These are phyloP conservation scores for Ceratocystis eucalypticola DNA, from an alignment of 2,329 filamentous ascomycete genomes.

Conservation along the genomic window DNA sequence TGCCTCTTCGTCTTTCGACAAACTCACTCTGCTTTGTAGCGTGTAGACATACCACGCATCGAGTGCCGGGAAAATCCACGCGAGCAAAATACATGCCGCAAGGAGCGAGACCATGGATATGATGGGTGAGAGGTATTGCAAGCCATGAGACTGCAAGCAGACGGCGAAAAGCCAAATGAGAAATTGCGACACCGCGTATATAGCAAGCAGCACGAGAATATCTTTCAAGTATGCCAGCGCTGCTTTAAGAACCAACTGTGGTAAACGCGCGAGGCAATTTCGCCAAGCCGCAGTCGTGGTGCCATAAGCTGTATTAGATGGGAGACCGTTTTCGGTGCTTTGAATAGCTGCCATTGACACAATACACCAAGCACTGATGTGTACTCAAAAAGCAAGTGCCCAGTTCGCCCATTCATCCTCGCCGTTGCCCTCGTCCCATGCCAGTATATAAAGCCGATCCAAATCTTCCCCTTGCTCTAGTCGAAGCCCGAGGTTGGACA, in stretches of 20 bases:
- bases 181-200: slow-evolving; percentile 33
- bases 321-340: too few species aligned
- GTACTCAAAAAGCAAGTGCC: too few species aligned
- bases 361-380: too few species aligned
- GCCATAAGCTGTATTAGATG: not conserved
- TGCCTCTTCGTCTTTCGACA: too few species aligned
- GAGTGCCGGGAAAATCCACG: slow-evolving; percentile 18
- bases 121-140: slow-evolving; percentile 21
- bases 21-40: not conserved
- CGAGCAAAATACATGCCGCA: not conserved
- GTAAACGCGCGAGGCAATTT: not conserved
- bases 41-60: slow-evolving; percentile 25
- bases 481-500: not conserved
- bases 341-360: too few species aligned
- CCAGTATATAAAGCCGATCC: not conserved
- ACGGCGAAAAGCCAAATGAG: slow-evolving; percentile 33
- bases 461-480: not conserved
- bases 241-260: not conserved
- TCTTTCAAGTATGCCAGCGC: not conserved
- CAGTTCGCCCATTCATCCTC: too few species aligned
- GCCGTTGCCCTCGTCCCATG: too few species aligned
- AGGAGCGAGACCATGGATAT: not conserved
- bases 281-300: not conserved
- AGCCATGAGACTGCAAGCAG: slow-evolving; percentile 24
- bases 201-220: not conserved